Evolutionary conservation across 1,139 yeast species (phyloP).

Genomic region (Trichomonascaceae sp.): DNA sequence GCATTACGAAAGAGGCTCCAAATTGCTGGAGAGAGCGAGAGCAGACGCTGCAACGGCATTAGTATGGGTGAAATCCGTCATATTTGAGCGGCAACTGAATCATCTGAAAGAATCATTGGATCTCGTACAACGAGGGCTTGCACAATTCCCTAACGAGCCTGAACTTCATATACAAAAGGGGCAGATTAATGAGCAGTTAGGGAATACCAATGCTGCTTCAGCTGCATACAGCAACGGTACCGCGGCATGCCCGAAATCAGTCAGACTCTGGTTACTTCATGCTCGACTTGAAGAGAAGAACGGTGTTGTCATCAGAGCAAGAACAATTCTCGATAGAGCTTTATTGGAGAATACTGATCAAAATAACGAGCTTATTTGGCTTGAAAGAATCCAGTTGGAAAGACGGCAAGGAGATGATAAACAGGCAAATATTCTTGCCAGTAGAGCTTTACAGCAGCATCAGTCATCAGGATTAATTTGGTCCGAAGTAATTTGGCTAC

Average conservation of each 20-base stretch:
- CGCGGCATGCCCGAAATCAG: slow-evolving; percentile 40
- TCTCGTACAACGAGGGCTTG: slow-evolving; percentile 42
- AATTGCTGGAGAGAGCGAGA: slow-evolving; percentile 41
- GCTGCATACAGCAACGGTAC: slow-evolving; percentile 47
- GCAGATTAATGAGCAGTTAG: slow-evolving; percentile 41
- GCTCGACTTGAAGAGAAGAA: slow-evolving; percentile 44
- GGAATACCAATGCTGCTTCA: slow-evolving; percentile 39
- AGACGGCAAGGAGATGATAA: slow-evolving; percentile 40
- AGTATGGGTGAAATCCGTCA: slow-evolving; percentile 60
- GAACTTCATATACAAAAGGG: slow-evolving; percentile 56
- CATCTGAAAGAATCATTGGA: slow-evolving; percentile 36
- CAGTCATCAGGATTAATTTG: slow-evolving; percentile 60
- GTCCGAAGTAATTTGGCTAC: slow-evolving; percentile 51
- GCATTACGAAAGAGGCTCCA: slow-evolving; percentile 38
- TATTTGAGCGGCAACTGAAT: slow-evolving; percentile 43
- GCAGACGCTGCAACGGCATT: slow-evolving; percentile 36
- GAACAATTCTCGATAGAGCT: slow-evolving; percentile 70
- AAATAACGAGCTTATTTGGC: slow-evolving; percentile 47
- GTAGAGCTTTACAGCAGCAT: slow-evolving; percentile 54
- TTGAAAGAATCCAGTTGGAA: slow-evolving; percentile 57
- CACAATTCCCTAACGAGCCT: slow-evolving; percentile 40
- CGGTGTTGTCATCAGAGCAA: slow-evolving; percentile 50
- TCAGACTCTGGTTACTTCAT: slow-evolving; percentile 52
- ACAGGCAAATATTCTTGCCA: slow-evolving; percentile 52
- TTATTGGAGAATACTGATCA: slow-evolving; percentile 42